Conservation (phyloP, 352 stramenopile genomes). For the Hyaloperonospora brassicae region DNA sequence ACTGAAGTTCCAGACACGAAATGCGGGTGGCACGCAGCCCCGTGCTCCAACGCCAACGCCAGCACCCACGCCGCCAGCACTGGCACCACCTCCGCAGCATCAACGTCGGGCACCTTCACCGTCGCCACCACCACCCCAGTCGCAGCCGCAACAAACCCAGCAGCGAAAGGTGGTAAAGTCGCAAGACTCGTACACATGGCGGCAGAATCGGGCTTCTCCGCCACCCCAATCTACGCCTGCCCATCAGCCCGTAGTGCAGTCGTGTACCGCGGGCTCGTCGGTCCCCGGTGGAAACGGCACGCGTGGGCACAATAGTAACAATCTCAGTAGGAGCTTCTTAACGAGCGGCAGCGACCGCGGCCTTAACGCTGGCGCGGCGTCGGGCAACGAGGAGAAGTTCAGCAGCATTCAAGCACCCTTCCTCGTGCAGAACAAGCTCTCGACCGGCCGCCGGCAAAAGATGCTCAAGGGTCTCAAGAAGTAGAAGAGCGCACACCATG, state of each 20-base stretch:
- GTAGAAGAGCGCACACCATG: slow-evolving; percentile 28
- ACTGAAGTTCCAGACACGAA: slow-evolving; percentile 71
- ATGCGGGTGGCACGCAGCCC: slow-evolving; percentile 19
- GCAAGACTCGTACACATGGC: slow-evolving; percentile 61
- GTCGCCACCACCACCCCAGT: slow-evolving; percentile 10
- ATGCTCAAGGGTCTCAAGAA: slow-evolving; percentile 87
- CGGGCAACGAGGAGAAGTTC: slow-evolving; percentile 75
- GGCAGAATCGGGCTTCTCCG: slow-evolving; percentile 36
- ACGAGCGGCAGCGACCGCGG: slow-evolving; percentile 36
- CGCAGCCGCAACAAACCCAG: slow-evolving; percentile 18
- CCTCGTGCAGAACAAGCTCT: slow-evolving; percentile 81
- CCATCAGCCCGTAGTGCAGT: slow-evolving; percentile 26
- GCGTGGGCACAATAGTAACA: slow-evolving; percentile 38
- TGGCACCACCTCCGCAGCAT: slow-evolving; percentile 12
- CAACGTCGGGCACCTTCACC: slow-evolving; percentile 21
- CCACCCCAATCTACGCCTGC: slow-evolving; percentile 15
- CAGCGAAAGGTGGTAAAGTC: slow-evolving; percentile 30
- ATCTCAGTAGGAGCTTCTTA: slow-evolving; percentile 57
- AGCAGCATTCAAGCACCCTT: slow-evolving; percentile 83
- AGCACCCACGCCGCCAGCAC: slow-evolving; percentile 15
- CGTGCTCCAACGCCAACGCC: slow-evolving; percentile 12
- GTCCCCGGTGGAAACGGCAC: slow-evolving; percentile 19
- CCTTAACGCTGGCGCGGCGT: slow-evolving; percentile 19
- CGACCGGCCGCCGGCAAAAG: slow-evolving; percentile 74
- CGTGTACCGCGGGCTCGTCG: slow-evolving; percentile 33